Base-by-base conservation (phyloP, 164 flowering plant species). In the Vitis labrusca region DNA sequence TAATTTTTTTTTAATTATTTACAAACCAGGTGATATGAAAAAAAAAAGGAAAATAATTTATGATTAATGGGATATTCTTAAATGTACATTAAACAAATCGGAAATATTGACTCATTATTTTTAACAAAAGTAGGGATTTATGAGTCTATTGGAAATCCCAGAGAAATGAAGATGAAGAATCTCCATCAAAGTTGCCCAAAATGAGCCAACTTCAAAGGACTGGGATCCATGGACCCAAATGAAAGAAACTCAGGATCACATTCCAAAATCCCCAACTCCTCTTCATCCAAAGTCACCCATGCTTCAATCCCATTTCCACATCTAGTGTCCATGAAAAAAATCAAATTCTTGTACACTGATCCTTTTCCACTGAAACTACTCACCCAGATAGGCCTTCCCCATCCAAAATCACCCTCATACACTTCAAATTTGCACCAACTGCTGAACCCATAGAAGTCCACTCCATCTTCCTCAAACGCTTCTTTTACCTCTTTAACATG, bases 351-450 rank as follows among this genome's bases (percentile, higher is more conserved):
- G 10, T 63, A 60, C 17, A 58, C 50, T 3, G 71, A 37, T 27
- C 52, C 67, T 9, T 30, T 44, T 32, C 65, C 10, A 14, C 64
- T 73, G 11, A 57, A 13, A 49, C 67, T 61, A 48, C 76, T 71
- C 0, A 76, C 82, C 89, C 88, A 88, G 0, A 59, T 7, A n/a
- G 87, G 85, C 49, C 64, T 76, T 49, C 85, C 85, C 85, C 83
- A 82, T 19, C 87, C 87, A 67, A 84, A 84, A 69, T 80, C 86
- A 58, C 57, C 68, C 12, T 79, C 82, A 68, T 82, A 77, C 32
- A 71, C 68, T 2, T 77, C 83, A n/a, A 77, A 67, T 13, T 70
- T 79, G 17, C 85, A 85, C 86, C 83, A 86, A 61, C 89, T 85
- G 50, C 61, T 66, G 27, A 80, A 79, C 8, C 67, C 72, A 29